Evolutionary conservation across 495 filamentous ascomycete genomes (phyloP).

Genomic region (Xylaria nigripes): DNA sequence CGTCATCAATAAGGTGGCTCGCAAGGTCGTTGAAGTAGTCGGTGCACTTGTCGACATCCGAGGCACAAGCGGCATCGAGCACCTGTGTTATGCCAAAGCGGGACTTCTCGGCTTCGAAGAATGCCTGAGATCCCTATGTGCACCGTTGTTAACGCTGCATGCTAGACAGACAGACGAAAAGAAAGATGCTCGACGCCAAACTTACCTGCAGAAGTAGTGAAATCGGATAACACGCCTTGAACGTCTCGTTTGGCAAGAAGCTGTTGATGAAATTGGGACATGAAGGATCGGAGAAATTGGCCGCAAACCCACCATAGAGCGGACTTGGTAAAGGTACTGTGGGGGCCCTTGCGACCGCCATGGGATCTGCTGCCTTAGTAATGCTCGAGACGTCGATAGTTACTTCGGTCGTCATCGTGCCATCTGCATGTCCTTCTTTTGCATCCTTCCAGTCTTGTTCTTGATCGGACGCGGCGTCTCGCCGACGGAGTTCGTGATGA

Average conservation of each 20-base stretch:
- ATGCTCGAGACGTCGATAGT: slow-evolving; percentile 29
- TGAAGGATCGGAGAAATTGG: slow-evolving; percentile 49
- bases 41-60: slow-evolving; percentile 51
- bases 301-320: slow-evolving; percentile 62
- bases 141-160: slow-evolving; percentile 43
- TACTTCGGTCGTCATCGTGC: slow-evolving; percentile 14
- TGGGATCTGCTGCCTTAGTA: slow-evolving; percentile 13
- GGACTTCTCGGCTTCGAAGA: slow-evolving; percentile 66
- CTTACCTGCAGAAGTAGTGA: slow-evolving; percentile 62
- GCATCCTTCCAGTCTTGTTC: slow-evolving; percentile 6
- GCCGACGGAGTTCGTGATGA: slow-evolving; percentile 2
- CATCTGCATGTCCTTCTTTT: slow-evolving; percentile 8
- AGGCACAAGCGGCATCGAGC: slow-evolving; percentile 63
- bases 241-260: slow-evolving; percentile 55
- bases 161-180: not conserved
- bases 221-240: slow-evolving; percentile 62
- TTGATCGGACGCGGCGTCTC: slow-evolving; percentile 7
- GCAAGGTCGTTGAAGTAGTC: slow-evolving; percentile 53
- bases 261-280: slow-evolving; percentile 62
- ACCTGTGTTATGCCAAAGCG: slow-evolving; percentile 56
- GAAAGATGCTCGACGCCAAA: not conserved
- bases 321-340: slow-evolving; percentile 52
- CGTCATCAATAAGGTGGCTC: slow-evolving; percentile 42
- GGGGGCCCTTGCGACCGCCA: slow-evolving; percentile 20
- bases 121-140: slow-evolving; percentile 43